These are phyloP conservation scores for Apiotrichum akiyoshidainum DNA, from an alignment of 1,284 basidiomycete genomes.

Conservation along the genomic window DNA sequence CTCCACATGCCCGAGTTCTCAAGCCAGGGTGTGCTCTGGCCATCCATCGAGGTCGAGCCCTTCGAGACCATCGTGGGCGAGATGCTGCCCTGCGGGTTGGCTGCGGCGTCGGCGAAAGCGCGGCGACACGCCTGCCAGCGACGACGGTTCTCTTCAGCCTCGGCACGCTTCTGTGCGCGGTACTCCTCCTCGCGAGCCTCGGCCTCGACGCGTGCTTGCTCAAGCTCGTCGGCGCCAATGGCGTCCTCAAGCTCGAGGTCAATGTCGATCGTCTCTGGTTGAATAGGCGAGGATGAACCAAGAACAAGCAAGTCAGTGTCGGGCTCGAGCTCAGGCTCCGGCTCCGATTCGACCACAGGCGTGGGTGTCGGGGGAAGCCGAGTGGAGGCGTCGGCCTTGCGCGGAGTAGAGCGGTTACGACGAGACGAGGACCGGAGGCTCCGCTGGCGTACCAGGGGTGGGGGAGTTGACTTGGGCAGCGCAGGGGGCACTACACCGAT, in stretches of 20 bases:
- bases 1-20: slow-evolving; percentile 12
- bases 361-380: slow-evolving; percentile 14
- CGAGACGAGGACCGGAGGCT: slow-evolving; percentile 15
- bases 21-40: slow-evolving; percentile 14
- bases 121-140: slow-evolving; percentile 38
- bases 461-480: slow-evolving; percentile 1
- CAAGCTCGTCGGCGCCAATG: slow-evolving; percentile 43
- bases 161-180: slow-evolving; percentile 30
- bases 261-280: slow-evolving; percentile 10
- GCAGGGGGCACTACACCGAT: slow-evolving; percentile 35
- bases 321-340: not conserved
- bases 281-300: not conserved
- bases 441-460: slow-evolving; percentile 19
- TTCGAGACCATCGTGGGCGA: slow-evolving; percentile 9
- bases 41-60: slow-evolving; percentile 3
- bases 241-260: slow-evolving; percentile 23
- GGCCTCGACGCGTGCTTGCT: slow-evolving; percentile 38
- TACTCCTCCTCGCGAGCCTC: slow-evolving; percentile 37
- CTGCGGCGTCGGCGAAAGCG: slow-evolving; percentile 20
- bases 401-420: slow-evolving; percentile 14
- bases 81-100: slow-evolving; percentile 5
- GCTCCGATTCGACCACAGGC: slow-evolving; percentile 1
- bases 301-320: slow-evolving; percentile 10
- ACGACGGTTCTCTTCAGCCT: slow-evolving; percentile 32
- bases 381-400: slow-evolving; percentile 10